phyloP scores from a whole-genome alignment of 768 basidiomycete genomes.

The Leccinellum rugosiceps region DNA sequence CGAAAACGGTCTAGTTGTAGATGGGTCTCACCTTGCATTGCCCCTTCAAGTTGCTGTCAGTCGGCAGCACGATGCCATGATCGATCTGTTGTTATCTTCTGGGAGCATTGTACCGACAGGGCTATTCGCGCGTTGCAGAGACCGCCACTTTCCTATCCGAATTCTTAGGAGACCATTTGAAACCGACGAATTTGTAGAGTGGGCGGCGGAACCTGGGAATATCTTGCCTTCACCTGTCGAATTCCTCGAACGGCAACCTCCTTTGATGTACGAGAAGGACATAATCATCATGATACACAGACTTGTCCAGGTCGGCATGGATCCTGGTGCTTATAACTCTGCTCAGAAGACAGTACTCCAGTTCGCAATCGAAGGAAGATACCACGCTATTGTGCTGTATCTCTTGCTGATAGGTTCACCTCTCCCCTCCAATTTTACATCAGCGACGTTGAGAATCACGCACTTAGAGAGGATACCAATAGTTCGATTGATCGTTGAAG shows the following conservation, averaged over 20 bases:
- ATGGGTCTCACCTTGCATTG: neutral
- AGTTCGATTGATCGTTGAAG: neutral
- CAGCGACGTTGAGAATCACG: neutral
- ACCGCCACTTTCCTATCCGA: constrained; percentile 1
- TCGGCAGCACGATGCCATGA: neutral
- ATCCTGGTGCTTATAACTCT: neutral
- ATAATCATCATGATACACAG: constrained; percentile 6
- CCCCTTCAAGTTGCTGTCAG: constrained; percentile 9
- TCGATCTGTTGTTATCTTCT: neutral
- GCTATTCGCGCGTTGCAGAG: neutral
- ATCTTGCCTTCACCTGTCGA: neutral
- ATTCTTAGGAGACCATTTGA: constrained; percentile 2
- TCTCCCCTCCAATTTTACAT: neutral
- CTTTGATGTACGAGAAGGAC: constrained; percentile 4
- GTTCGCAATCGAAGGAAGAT: constrained; percentile 1
- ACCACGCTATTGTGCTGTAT: neutral
- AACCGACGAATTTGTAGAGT: constrained; percentile 7
- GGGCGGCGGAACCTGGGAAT: constrained; percentile 3
- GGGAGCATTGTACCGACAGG: constrained; percentile 4
- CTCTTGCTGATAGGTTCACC: neutral
- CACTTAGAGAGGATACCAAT: neutral
- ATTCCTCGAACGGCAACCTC: constrained; percentile 1
- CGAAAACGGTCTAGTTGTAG: constrained; percentile 1
- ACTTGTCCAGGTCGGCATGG: constrained; percentile 3
- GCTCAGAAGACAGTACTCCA: neutral